Percentiles rank a stretch among this genome's conserved stretches.
phyloP scores from a whole-genome alignment of 148 eudicot genomes.

The Euryodendron excelsum region DNA sequence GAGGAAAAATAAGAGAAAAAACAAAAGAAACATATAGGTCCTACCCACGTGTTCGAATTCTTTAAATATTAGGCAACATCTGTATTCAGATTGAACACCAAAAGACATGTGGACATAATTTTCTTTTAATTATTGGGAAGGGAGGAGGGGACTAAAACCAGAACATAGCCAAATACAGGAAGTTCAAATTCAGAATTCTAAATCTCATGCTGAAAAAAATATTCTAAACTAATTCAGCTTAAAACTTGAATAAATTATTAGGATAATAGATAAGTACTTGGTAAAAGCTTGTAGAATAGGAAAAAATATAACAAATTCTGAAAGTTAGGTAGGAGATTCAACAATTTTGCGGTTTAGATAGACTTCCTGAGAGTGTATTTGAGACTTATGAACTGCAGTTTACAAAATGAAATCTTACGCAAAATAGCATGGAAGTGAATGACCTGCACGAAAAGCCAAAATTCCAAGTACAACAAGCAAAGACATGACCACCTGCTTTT shows the following conservation, averaged over 20 bases:
- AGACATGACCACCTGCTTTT: background rate
- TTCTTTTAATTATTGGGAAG: too few relatives aligned
- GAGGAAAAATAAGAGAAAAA: background rate
- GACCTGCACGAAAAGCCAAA: background rate
- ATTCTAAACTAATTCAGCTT: background rate
- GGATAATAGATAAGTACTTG: too few relatives aligned
- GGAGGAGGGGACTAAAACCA: background rate
- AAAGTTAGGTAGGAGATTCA: background rate
- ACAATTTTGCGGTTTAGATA: background rate
- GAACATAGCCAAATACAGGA: background rate
- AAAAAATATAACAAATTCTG: background rate
- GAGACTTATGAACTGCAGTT: background rate
- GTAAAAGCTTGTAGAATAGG: background rate
- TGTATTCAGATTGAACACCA: background rate
- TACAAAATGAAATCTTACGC: background rate
- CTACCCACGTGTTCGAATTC: background rate
- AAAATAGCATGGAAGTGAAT: background rate
- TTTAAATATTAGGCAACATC: background rate
- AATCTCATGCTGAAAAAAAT: background rate
- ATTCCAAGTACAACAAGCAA: background rate
- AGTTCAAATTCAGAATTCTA: background rate
- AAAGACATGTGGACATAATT: background rate
- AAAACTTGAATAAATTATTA: background rate
- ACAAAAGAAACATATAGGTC: background rate
- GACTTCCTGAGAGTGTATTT: background rate